Evolutionary conservation across 495 filamentous ascomycete species (phyloP).

Genomic region (Echria macrotheca): DNA sequence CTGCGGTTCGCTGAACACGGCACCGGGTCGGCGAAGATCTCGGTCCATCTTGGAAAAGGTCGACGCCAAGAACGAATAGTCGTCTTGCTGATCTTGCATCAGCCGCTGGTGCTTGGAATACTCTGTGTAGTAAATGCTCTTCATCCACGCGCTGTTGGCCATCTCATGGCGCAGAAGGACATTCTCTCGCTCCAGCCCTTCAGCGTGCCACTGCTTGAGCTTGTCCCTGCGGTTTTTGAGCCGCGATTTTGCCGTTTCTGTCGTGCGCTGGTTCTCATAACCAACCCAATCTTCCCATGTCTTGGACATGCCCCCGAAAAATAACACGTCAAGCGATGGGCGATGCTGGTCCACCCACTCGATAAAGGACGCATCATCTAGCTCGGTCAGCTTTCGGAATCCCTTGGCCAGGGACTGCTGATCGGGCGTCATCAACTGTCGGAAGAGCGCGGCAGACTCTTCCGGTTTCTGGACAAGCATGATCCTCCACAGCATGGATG

Average conservation of each 20-base stretch:
- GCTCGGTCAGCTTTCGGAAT: slow-evolving; percentile 75
- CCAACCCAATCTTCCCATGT: slow-evolving; percentile 80
- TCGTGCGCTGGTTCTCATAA: slow-evolving; percentile 69
- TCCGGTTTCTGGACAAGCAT: slow-evolving; percentile 88
- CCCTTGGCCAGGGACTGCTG: slow-evolving; percentile 67
- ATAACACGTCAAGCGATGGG: slow-evolving; percentile 72
- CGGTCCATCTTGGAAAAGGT: slow-evolving; percentile 67
- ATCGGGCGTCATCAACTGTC: slow-evolving; percentile 60
- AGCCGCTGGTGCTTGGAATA: slow-evolving; percentile 83
- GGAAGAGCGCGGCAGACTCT: slow-evolving; percentile 69
- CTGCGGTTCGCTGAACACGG: slow-evolving; percentile 63
- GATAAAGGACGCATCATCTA: slow-evolving; percentile 83
- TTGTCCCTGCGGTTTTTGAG: slow-evolving; percentile 72
- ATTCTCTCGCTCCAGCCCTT: slow-evolving; percentile 62
- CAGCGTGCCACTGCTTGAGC: slow-evolving; percentile 68
- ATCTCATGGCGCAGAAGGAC: slow-evolving; percentile 72
- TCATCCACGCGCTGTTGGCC: slow-evolving; percentile 82
- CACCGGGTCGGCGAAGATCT: slow-evolving; percentile 69
- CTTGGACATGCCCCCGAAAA: slow-evolving; percentile 71
- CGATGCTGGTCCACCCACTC: slow-evolving; percentile 81
- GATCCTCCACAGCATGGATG: slow-evolving; percentile 81
- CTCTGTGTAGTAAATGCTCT: slow-evolving; percentile 88
- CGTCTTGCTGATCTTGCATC: slow-evolving; percentile 88
- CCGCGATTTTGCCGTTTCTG: slow-evolving; percentile 63
- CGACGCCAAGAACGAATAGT: slow-evolving; percentile 64